These are phyloP conservation scores for Aquanectria penicillioides DNA, from an alignment of 2,329 filamentous ascomycete genomes.

Conservation along the genomic window DNA sequence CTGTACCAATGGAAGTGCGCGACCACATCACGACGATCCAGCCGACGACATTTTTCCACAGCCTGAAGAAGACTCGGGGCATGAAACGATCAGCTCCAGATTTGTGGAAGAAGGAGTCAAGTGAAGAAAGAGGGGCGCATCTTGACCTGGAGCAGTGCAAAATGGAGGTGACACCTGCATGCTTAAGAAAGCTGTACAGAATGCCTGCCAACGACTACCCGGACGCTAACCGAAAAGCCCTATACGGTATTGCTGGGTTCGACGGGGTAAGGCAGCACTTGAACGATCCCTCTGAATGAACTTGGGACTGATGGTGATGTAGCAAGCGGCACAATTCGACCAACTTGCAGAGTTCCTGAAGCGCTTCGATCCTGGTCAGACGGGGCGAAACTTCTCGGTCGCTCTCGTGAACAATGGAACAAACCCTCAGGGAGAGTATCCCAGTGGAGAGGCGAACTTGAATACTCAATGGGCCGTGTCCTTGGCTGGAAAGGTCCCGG, in stretches of 20 bases:
- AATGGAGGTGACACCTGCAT: conserved; percentile 53
- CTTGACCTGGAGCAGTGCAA: conserved; percentile 46
- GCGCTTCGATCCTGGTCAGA: conserved; percentile 61
- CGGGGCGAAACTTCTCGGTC: conserved; percentile 65
- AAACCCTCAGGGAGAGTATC: conserved; percentile 55
- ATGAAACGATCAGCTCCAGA: background rate
- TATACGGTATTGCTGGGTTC: conserved; percentile 68
- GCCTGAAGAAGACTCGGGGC: background rate
- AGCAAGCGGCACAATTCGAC: conserved; percentile 61
- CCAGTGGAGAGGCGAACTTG: conserved; percentile 49
- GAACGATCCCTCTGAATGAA: background rate
- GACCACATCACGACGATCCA: conserved; percentile 56
- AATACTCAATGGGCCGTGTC: conserved; percentile 50
- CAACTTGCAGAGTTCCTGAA: conserved; percentile 68
- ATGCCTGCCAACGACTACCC: conserved; percentile 56
- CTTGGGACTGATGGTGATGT: conserved; percentile 13
- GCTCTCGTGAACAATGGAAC: conserved; percentile 66
- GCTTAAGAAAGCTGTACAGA: conserved; percentile 56
- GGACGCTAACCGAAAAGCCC: conserved; percentile 68
- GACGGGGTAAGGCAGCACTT: conserved; percentile 43
- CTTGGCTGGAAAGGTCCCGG: conserved; percentile 47
- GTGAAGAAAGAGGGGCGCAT: background rate
- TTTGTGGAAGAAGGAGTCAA: background rate
- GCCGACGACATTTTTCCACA: conserved; percentile 53
- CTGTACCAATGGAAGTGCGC: conserved; percentile 47